Evolutionary conservation across 805 yeast species (phyloP).

Genomic region (Komagataella pastoris): DNA sequence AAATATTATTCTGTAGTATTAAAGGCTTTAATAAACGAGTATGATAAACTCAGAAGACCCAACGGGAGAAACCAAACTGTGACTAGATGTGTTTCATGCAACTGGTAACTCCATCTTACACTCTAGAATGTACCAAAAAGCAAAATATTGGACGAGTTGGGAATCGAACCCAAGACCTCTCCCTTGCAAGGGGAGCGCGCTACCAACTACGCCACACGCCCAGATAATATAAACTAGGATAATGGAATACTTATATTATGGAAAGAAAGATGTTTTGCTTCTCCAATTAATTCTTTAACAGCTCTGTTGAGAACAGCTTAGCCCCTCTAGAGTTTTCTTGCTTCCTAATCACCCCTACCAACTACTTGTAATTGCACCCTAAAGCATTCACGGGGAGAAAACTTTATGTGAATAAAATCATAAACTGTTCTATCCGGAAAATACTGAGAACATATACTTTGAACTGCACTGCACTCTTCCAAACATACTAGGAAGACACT

Average conservation of each 20-base stretch:
- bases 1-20: not conserved
- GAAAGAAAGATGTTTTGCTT: too few relatives aligned
- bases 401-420: not conserved
- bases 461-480: not conserved
- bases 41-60: not conserved
- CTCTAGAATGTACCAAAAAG: too few relatives aligned
- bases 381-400: not conserved
- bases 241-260: too few relatives aligned
- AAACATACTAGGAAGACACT: not conserved
- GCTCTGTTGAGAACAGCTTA: too few relatives aligned
- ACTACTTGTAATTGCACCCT: not conserved
- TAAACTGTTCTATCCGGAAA: not conserved
- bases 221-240: constrained; percentile 8
- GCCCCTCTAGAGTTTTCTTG: too few relatives aligned
- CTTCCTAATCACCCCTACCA: not conserved
- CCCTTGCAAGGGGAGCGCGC: constrained; percentile 63
- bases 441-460: not conserved
- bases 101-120: too few relatives aligned
- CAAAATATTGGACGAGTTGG: constrained; percentile 11
- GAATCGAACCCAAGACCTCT: constrained; percentile 37
- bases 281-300: too few relatives aligned
- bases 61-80: not conserved
- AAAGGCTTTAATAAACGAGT: too few relatives aligned
- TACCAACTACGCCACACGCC: constrained; percentile 67
- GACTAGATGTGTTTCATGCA: too few relatives aligned